These are phyloP conservation scores for Gossypium longicalyx DNA, from an alignment of 345 rosid genomes.

Conservation along the genomic window DNA sequence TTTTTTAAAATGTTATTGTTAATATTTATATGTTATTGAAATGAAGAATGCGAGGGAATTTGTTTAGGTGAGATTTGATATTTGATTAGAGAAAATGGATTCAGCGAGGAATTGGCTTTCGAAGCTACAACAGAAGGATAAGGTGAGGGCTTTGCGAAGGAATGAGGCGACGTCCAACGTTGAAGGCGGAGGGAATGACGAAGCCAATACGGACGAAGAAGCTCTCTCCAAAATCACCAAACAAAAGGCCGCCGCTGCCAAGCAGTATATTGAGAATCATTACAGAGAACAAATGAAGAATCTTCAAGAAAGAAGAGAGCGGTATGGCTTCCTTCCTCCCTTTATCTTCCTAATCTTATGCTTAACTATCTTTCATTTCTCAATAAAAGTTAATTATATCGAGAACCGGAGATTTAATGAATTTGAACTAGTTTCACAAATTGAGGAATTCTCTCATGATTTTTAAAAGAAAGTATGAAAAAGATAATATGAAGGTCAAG, in stretches of 20 bases:
- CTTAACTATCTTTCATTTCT: neutral
- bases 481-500: neutral
- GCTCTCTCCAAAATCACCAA: slow-evolving; percentile 53
- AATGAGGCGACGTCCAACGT: slow-evolving; percentile 24
- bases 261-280: slow-evolving; percentile 83
- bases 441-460: no score
- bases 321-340: slow-evolving; percentile 30
- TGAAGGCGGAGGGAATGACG: slow-evolving; percentile 28
- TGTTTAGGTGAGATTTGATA: neutral
- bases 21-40: neutral
- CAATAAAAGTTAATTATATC: neutral
- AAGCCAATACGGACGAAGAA: slow-evolving; percentile 33
- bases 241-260: slow-evolving; percentile 78
- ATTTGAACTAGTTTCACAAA: neutral
- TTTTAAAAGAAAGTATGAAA: neutral
- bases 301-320: slow-evolving; percentile 69
- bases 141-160: slow-evolving; percentile 33
- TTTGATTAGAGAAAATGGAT: slow-evolving; percentile 42
- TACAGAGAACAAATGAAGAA: slow-evolving; percentile 85
- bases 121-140: slow-evolving; percentile 62
- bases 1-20: neutral
- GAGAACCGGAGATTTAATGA: neutral
- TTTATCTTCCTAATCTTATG: neutral
- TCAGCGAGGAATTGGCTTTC: slow-evolving; percentile 79
- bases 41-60: slow-evolving; percentile 15